phyloP scores from a whole-genome alignment of 2,329 filamentous ascomycete species.

The Mycocentrospora acerina region DNA sequence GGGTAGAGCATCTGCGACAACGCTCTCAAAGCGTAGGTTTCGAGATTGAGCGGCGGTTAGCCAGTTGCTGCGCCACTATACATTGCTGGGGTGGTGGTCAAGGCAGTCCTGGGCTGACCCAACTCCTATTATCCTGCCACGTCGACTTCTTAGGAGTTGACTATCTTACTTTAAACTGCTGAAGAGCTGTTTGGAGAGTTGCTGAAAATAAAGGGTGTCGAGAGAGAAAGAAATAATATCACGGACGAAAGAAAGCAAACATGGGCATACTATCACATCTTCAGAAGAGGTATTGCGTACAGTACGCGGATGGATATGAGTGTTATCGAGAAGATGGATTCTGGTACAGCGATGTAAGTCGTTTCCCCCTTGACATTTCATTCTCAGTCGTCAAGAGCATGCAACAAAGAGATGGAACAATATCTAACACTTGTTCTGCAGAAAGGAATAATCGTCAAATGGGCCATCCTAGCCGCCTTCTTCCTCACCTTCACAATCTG shows the following conservation, averaged over 20 bases:
- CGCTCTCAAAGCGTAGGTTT: too few relatives aligned
- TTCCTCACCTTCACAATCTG: conserved; percentile 61
- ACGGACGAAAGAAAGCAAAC: conserved; percentile 9
- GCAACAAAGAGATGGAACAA: too few relatives aligned
- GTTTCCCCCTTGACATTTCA: not conserved
- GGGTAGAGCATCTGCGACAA: too few relatives aligned
- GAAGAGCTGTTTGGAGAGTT: too few relatives aligned
- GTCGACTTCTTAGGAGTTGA: too few relatives aligned
- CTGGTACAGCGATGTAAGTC: conserved; percentile 36
- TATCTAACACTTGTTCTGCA: conserved; percentile 33
- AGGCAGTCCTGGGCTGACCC: too few relatives aligned
- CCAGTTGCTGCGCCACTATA: too few relatives aligned
- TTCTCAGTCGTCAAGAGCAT: not conserved
- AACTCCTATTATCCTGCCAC: too few relatives aligned
- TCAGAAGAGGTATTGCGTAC: conserved; percentile 34
- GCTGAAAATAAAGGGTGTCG: conserved; percentile 1
- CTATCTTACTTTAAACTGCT: too few relatives aligned
- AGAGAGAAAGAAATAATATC: conserved; percentile 1
- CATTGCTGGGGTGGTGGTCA: too few relatives aligned
- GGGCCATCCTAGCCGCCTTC: conserved; percentile 66
- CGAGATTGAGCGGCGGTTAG: too few relatives aligned
- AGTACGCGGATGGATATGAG: conserved; percentile 27
- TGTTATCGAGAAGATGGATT: conserved; percentile 36
- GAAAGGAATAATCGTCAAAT: conserved; percentile 69
- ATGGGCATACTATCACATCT: conserved; percentile 21